phyloP scores from a whole-genome alignment of 2,329 filamentous ascomycete species.

The Neofusicoccum sp. region DNA sequence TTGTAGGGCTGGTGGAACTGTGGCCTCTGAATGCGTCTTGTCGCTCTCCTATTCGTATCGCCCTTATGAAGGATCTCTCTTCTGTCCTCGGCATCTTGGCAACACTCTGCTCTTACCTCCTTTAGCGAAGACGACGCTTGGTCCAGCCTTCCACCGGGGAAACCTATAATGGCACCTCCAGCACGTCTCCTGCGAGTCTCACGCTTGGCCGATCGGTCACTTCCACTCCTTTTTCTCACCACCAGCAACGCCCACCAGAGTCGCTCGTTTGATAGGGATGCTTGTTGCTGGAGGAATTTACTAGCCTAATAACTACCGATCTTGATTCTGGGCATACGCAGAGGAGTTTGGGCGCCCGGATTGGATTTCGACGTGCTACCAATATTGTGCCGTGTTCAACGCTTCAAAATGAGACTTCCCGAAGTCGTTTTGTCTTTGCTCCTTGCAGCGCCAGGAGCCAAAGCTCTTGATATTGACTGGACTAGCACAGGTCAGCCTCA shows the following conservation, averaged over 20 bases:
- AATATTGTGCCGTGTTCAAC: not conserved
- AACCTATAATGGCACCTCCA: not conserved
- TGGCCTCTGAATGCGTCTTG: not conserved
- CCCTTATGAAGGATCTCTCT: not conserved
- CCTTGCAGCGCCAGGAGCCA: not conserved
- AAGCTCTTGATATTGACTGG: slow-evolving; percentile 2
- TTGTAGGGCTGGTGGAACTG: not conserved
- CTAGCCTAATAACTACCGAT: not conserved
- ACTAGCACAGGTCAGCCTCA: not conserved
- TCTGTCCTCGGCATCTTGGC: slow-evolving; percentile 7
- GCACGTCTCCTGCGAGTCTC: not conserved
- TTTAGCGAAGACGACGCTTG: slow-evolving; percentile 9
- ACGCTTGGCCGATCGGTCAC: not conserved
- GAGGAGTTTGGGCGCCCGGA: no score
- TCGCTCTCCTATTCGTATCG: not conserved
- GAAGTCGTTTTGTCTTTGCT: not conserved
- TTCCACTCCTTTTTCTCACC: not conserved
- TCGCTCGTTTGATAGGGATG: not conserved
- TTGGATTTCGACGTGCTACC: not conserved
- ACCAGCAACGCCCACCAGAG: not conserved
- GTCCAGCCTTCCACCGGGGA: not conserved
- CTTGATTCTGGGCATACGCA: not conserved
- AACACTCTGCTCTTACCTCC: slow-evolving; percentile 13
- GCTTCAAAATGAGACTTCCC: not conserved
- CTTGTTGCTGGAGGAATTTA: not conserved